Evolutionary conservation across 495 filamentous ascomycete genomes (phyloP), one percentile per base, ranked within the genome.

Genomic region (Opeltia flavorubescens): DNA sequence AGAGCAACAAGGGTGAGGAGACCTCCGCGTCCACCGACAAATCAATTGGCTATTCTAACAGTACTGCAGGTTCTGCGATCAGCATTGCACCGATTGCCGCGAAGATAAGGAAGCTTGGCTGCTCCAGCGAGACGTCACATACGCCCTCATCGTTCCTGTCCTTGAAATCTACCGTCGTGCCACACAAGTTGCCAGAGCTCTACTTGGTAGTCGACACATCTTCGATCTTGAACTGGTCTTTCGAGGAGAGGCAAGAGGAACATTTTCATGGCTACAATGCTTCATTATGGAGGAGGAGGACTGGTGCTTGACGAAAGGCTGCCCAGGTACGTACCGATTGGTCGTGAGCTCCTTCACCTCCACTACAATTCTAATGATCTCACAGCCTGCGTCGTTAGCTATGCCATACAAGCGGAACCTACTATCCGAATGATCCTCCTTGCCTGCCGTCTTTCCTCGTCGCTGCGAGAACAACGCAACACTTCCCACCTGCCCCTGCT

Each of bases 361-460:
- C 13, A 13, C 12, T 24, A 7, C 38, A 23, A 25, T n/a, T n/a
- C 30, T 39, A 48, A 45, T 28, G 11, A 18, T 18, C 20, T 44
- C 25, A 28, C 42, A 57, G 67, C 68, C 18, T 80, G 76, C 55
- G 65, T 75, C 41, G 70, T 74, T 3, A 60, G 65, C 29, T 66
- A 76, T 46, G 66, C 70, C 43, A 54, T 80, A 7, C 62, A 71
- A 57, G 75, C 72, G 29, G 76, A 79, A 50, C 75, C 75, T 11
- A 74, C 70, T 7, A 73, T 80, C 48, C 72, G 76, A 5, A 66
- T 79, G 29, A 66, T 75, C 2, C 67, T 76, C 20, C 69, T 75
- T 26, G 73, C 75, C 17, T 33, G 78, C 84, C 25, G 78, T 80
- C 30, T 85, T 77, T 49, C 86, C 84, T 29, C 82, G 83, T 50